These are phyloP conservation scores for Cyberlindnera mrakii DNA, from an alignment of 805 yeast species.

Conservation along the genomic window DNA sequence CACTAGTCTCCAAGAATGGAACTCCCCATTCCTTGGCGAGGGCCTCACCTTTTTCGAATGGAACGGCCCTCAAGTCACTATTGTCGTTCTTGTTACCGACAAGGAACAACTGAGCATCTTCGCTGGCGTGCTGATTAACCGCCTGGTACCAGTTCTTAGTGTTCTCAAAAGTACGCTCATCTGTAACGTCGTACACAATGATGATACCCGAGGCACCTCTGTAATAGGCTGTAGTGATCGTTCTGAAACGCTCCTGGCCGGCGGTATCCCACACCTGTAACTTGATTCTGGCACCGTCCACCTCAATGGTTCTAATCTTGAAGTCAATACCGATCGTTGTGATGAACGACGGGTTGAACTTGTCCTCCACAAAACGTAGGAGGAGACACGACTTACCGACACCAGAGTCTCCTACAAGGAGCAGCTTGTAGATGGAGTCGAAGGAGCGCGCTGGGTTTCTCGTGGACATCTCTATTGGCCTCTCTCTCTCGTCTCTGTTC, in stretches of 20 bases:
- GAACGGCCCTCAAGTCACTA: conserved; percentile 77
- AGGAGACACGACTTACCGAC: conserved; percentile 87
- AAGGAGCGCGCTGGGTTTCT: conserved; percentile 69
- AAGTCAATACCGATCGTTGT: conserved; percentile 98
- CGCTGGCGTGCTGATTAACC: conserved; percentile 93
- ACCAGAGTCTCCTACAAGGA: conserved; percentile 90
- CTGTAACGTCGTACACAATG: conserved; percentile 78
- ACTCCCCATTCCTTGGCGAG: conserved; percentile 82
- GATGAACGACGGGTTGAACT: conserved; percentile 93
- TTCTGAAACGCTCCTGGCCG: conserved; percentile 94
- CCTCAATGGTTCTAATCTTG: conserved; percentile 92
- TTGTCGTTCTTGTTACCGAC: conserved; percentile 97
- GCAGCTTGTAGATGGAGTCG: conserved; percentile 86
- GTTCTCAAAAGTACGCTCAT: conserved; percentile 86
- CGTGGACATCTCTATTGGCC: conserved; percentile 31
- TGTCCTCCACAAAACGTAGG: conserved; percentile 91
- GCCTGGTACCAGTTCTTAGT: conserved; percentile 94
- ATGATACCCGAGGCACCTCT: conserved; percentile 88
- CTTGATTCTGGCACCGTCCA: conserved; percentile 88
- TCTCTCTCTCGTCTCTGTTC: neutral
- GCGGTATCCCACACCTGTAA: conserved; percentile 97
- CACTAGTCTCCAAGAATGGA: conserved; percentile 94
- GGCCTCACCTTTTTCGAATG: conserved; percentile 84
- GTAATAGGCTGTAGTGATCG: conserved; percentile 89
- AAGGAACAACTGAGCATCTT: conserved; percentile 87